These are phyloP conservation scores for Dillenia turbinata DNA, from an alignment of 164 flowering plant species.

Conservation along the genomic window DNA sequence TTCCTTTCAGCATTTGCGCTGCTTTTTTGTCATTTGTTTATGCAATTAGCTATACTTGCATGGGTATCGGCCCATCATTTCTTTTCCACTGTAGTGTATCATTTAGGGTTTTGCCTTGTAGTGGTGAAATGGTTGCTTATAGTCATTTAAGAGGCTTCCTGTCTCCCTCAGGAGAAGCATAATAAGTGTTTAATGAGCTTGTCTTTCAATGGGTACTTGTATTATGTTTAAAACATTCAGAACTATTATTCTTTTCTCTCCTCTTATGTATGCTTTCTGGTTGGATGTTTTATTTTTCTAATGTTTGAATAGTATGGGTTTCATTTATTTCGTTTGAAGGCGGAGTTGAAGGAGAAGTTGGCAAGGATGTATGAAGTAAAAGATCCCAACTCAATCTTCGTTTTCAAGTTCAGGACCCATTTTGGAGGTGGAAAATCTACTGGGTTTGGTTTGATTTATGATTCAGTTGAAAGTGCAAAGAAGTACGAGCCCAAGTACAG, in stretches of 20 bases:
- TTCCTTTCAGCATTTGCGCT: no score
- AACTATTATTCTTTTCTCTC: not conserved
- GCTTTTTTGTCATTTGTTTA: no score
- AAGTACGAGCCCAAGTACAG: constrained; percentile 72
- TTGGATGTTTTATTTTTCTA: not conserved
- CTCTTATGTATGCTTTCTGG: not conserved
- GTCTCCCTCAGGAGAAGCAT: no score
- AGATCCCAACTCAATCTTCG: constrained; percentile 57
- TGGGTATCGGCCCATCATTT: no score
- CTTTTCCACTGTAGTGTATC: no score
- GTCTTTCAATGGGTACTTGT: no score
- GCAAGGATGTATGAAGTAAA: constrained; percentile 55
- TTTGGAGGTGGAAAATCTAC: constrained; percentile 79
- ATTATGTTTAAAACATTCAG: no score
- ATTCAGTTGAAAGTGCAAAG: constrained; percentile 63
- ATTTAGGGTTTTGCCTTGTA: no score
- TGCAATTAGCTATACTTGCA: no score
- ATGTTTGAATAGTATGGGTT: not conserved
- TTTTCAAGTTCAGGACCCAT: constrained; percentile 66
- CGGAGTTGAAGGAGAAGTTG: constrained; percentile 62
- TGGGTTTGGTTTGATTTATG: constrained; percentile 66
- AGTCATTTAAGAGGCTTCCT: no score
- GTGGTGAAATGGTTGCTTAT: no score
- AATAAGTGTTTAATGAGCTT: no score
- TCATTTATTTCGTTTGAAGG: constrained; percentile 24